phyloP scores from a whole-genome alignment of 2,329 filamentous ascomycete species.

The Calonectria multiphialidica region DNA sequence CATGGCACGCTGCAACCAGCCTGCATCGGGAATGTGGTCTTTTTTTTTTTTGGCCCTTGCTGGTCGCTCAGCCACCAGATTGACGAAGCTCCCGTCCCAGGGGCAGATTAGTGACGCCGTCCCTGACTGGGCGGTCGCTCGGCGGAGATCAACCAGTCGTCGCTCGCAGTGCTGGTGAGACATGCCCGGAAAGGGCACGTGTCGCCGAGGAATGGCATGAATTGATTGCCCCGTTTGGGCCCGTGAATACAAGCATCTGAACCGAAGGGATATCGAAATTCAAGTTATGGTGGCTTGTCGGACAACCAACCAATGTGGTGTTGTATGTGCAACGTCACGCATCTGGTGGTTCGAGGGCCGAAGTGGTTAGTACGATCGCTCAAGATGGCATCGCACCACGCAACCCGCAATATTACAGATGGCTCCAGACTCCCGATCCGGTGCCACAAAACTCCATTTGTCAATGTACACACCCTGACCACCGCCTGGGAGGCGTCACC shows the following conservation, averaged over 20 bases:
- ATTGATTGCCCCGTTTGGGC: background rate
- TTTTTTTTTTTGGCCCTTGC: slow-evolving; percentile 12
- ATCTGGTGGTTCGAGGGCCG: slow-evolving; percentile 20
- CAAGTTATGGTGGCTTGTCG: slow-evolving; percentile 15
- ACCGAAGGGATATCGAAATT: background rate
- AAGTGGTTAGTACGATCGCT: background rate
- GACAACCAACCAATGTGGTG: background rate
- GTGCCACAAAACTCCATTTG: background rate
- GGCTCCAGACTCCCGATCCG: background rate
- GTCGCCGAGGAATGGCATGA: slow-evolving; percentile 21
- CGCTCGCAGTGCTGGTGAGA: slow-evolving; percentile 15
- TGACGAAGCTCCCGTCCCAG: slow-evolving; percentile 30
- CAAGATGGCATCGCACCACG: slow-evolving; percentile 12
- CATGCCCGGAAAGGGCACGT: slow-evolving; percentile 8
- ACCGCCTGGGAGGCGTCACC: slow-evolving; percentile 20
- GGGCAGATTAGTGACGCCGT: slow-evolving; percentile 18
- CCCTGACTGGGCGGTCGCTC: slow-evolving; percentile 5
- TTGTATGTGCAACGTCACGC: slow-evolving; percentile 18
- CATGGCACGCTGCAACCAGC: slow-evolving; percentile 10
- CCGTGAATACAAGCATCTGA: background rate
- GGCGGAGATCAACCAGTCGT: slow-evolving; percentile 10
- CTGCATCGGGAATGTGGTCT: slow-evolving; percentile 25
- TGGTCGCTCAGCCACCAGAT: slow-evolving; percentile 35
- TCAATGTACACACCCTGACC: background rate
- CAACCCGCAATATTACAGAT: background rate